phyloP scores from a whole-genome alignment of 805 yeast species.

The Lipomyces mesembrius region DNA sequence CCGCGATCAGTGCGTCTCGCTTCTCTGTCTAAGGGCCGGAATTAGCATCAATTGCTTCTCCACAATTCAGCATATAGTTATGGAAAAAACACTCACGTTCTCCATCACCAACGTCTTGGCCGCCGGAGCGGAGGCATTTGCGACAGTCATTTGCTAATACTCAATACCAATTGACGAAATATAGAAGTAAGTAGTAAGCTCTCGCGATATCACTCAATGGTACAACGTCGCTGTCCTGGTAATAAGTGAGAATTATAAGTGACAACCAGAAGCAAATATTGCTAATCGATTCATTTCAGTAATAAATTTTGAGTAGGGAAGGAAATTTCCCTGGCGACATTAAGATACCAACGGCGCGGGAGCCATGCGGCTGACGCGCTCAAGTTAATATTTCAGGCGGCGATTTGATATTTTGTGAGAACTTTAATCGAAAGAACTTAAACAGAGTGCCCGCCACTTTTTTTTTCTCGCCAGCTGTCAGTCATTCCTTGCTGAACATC shows the following conservation, averaged over 20 bases:
- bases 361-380: neutral
- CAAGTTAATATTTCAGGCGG: neutral
- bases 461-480: neutral
- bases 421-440: neutral
- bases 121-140: slow-evolving; percentile 28
- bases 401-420: neutral
- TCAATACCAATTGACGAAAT: neutral
- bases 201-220: neutral
- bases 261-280: no score
- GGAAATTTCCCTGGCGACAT: neutral
- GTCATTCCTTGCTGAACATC: no score
- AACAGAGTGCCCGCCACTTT: neutral
- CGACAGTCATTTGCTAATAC: slow-evolving; percentile 1
- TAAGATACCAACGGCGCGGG: neutral
- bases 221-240: no score
- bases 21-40: slow-evolving; percentile 70
- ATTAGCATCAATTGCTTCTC: slow-evolving; percentile 4
- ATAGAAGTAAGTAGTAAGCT: neutral
- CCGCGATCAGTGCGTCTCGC: slow-evolving; percentile 88
- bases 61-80: neutral
- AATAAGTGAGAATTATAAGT: no score
- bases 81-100: slow-evolving; percentile 35
- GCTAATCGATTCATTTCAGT: neutral
- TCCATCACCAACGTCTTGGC: slow-evolving; percentile 42
- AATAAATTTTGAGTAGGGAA: neutral